Base-by-base conservation (phyloP, 345 rosid genomes). In the Litchi chinensis region DNA sequence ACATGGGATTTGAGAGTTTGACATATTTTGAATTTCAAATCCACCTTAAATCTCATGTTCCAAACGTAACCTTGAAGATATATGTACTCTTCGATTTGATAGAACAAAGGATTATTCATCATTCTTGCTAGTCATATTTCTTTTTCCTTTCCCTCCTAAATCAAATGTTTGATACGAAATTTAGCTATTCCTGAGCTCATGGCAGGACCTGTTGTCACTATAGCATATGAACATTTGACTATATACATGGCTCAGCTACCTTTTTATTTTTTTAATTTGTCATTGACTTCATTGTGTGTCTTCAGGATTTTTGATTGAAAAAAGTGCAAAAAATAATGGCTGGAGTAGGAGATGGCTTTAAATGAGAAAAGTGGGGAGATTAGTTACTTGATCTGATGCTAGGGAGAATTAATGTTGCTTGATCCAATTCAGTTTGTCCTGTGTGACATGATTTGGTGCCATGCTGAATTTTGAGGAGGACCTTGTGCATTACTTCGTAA, bases 361-460 rank as follows among this genome's bases (percentile, higher is more conserved):
- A 97, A 93, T 88, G 98, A 93, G 83, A 97, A 93, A 87, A 94
- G 85, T 79, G 98, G 99, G 86, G 94, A 97, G 97, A 98, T 91
- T 77, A 83, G 91, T 73, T 48, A 44, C 70, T 75, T 28, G 19
- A 48, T 69, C 32, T 43, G 54, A 75, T 65, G 32, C 26, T 7
- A 48, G 32, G 22, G 60, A 64, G 24, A 12, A 19, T 65, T 75
- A 26, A 64, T 75, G 63, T 10, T 75, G 9, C 44, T 75, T 46
- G 22, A 22, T 41, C 22, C 68, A 4, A 15, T 2, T 43, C 41
- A 63, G 24, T 62, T 41, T 62, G 15, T 63, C 16, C 18, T 66
- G 12, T 65, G 3, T 65, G 21, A 37, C 28, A 48, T 28, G 43
- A 63, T 75, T 46, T 48, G 43, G 19, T 39, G 28, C 13, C 43